Evolutionary conservation across 129 eudicot genomes (phyloP).

Genomic region (Kitagawia praeruptora): DNA sequence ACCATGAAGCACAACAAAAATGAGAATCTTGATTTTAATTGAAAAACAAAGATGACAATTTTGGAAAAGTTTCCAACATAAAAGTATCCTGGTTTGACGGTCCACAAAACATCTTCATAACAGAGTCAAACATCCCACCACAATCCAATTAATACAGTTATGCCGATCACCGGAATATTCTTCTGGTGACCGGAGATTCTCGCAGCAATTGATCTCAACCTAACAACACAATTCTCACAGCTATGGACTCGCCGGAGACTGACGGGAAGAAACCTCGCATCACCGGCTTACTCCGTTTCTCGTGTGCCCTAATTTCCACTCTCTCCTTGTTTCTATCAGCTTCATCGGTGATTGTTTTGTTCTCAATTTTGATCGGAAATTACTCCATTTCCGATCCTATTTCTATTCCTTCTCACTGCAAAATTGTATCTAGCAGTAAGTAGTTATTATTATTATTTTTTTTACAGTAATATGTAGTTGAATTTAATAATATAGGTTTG

Average conservation of each 20-base stretch:
- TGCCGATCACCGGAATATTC: conserved; percentile 34
- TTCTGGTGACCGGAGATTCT: conserved; percentile 46
- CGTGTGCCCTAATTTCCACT: conserved; percentile 28
- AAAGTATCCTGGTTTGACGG: background rate
- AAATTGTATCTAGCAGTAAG: conserved; percentile 92
- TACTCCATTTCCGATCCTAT: conserved; percentile 55
- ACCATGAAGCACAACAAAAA: background rate
- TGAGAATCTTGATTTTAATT: no score
- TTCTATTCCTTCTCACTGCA: conserved; percentile 79
- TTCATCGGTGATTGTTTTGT: conserved; percentile 26
- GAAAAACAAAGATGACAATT: no score
- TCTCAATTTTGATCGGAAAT: conserved; percentile 43
- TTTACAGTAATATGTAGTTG: background rate
- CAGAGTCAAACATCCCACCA: background rate
- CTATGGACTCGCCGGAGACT: conserved; percentile 47
- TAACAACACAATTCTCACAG: background rate
- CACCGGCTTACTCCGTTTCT: conserved; percentile 23
- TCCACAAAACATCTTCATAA: background rate
- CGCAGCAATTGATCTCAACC: background rate
- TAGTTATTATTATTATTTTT: no score
- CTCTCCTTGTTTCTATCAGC: conserved; percentile 22
- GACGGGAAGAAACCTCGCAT: conserved; percentile 14
- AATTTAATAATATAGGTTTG: background rate
- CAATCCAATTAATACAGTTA: background rate
- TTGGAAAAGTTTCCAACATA: background rate